Percentiles rank a stretch among this genome's conserved stretches.
Conservation (phyloP, 768 basidiomycete genomes). For the Amanita exitialis region DNA sequence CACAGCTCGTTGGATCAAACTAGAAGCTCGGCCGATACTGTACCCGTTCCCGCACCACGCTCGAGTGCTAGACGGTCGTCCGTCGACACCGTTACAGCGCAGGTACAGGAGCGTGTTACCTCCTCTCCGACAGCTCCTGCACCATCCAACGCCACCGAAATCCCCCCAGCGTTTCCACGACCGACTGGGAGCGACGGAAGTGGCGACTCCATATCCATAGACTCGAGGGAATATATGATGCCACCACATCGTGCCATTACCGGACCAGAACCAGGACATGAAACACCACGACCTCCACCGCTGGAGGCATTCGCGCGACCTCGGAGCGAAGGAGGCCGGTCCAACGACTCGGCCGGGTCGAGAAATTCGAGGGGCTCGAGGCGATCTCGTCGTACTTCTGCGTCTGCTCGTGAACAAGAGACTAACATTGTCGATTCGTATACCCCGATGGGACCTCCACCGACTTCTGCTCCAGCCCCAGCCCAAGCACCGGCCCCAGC, state of each 20-base stretch:
- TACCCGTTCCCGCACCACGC: neutral
- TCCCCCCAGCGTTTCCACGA: neutral
- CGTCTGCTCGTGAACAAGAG: neutral
- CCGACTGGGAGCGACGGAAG: neutral
- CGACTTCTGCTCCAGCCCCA: neutral
- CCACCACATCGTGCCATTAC: neutral
- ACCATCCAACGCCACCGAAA: neutral
- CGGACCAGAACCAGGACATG: neutral
- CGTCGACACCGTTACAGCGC: neutral
- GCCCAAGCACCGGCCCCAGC: neutral
- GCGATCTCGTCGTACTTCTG: neutral
- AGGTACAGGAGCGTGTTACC: neutral
- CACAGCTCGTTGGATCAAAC: constrained; percentile 1
- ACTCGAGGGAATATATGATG: neutral
- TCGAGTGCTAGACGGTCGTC: neutral
- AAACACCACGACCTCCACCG: neutral
- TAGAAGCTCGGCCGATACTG: neutral
- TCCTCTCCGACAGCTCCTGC: neutral
- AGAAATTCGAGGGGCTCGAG: neutral
- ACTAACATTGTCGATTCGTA: neutral
- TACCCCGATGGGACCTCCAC: neutral
- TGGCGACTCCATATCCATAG: neutral
- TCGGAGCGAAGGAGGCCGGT: neutral
- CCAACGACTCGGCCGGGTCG: neutral
- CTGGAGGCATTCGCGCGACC: neutral